Base-by-base conservation (phyloP, 805 yeast genomes). In the Candida coleopterorum region DNA sequence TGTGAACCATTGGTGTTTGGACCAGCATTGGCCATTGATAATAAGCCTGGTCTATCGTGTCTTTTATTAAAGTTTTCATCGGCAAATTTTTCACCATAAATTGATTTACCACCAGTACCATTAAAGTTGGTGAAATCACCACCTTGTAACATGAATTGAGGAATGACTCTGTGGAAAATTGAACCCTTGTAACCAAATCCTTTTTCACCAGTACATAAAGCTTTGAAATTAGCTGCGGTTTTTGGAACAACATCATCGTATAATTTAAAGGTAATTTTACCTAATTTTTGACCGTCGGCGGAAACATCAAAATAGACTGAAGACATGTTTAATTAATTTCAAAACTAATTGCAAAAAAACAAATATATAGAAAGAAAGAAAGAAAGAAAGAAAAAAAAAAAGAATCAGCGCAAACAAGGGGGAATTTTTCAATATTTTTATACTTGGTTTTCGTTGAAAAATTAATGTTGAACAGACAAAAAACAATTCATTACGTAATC, bases 81-180 rank as follows among this genome's bases (percentile, higher is more conserved):
- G 25, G 72, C 67, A 49, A 78, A 77, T 47, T 75, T 78, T 48
- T 68, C 68, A 52, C 90, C 93, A 63, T 83, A 83, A 64, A 83
- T 83, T 32, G 88, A 81, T 64, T 79, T 80, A 62, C 97, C 97
- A 62, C 97, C 97, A 52, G 84, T 79, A 51, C 97, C 97, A 63
- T 85, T 81, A 64, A 85, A 82, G 68, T 62, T 56, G 46, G 68
- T 62, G 58, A 66, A 65, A 48, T 68, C 73, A 51, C 73, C 73
- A 55, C 75, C 97, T 75, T 89, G 97, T 61, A 90, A 74, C 97
- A 89, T 89, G 75, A 89, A 89, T 64, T 84, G 80, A 48, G 96
- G 96, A 57, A 88, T 88, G 48, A 89, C 95, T 74, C 96, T 83
- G 86, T 89, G 97, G 93, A 90, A 89, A 48, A 80, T 72, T 34